phyloP scores from a whole-genome alignment of 106 monocot species.

The Alisma plantagoaquatica region DNA sequence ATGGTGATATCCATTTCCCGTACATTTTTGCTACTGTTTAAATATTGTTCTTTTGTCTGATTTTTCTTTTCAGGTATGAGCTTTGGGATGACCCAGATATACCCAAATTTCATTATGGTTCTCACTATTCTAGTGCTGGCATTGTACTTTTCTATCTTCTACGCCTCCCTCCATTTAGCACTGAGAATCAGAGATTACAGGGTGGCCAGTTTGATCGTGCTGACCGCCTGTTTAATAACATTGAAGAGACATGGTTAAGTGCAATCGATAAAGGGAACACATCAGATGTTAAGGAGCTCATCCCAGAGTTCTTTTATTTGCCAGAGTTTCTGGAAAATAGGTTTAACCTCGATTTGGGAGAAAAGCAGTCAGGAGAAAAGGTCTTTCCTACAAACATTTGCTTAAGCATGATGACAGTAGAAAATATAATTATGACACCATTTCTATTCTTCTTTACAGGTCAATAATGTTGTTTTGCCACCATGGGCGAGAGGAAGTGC shows the following conservation, averaged over 20 bases:
- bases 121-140: slow-evolving; percentile 96
- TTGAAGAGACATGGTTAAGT: slow-evolving; percentile 92
- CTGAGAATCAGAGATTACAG: slow-evolving; percentile 89
- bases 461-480: slow-evolving; percentile 84
- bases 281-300: slow-evolving; percentile 95
- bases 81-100: slow-evolving; percentile 99
- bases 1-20: background rate
- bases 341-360: slow-evolving; percentile 84
- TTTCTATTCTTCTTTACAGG: slow-evolving; percentile 24
- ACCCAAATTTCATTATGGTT: slow-evolving; percentile 97
- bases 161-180: slow-evolving; percentile 82
- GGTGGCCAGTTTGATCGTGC: slow-evolving; percentile 99
- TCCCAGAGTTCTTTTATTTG: slow-evolving; percentile 96
- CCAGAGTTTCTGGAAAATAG: slow-evolving; percentile 89
- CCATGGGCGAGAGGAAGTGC: slow-evolving; percentile 91
- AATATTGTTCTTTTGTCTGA: background rate
- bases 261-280: slow-evolving; percentile 96
- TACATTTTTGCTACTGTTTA: slow-evolving; percentile 25
- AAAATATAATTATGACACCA: background rate
- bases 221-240: slow-evolving; percentile 84
- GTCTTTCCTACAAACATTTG: slow-evolving; percentile 15
- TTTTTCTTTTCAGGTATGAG: slow-evolving; percentile 58
- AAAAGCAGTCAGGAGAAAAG: slow-evolving; percentile 98
- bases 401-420: background rate
- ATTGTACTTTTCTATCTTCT: slow-evolving; percentile 97